Conservation (phyloP, 148 eudicot species). For the Spergularia marina region DNA sequence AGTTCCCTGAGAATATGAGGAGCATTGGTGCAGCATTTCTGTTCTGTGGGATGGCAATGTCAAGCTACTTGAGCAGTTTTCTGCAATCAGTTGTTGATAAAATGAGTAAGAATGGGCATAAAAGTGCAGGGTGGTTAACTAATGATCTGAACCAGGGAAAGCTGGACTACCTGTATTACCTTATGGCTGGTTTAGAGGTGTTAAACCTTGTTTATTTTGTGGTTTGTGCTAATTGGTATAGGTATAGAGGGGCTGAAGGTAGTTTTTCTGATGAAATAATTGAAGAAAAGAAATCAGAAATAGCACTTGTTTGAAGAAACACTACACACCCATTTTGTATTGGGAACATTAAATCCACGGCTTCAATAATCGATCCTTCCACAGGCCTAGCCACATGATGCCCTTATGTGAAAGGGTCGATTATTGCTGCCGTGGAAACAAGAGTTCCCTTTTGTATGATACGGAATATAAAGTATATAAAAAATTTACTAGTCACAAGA, state of each 20-base stretch:
- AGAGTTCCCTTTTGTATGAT: no score
- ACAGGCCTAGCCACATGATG: no score
- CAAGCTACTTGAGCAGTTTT: conserved; percentile 55
- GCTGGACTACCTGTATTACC: conserved; percentile 55
- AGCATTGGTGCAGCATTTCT: conserved; percentile 61
- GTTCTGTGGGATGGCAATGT: conserved; percentile 50
- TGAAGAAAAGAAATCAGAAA: conserved; percentile 27
- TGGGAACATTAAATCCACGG: no score
- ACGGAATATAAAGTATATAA: no score
- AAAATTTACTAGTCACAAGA: no score
- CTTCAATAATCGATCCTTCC: no score
- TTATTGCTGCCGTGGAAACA: no score
- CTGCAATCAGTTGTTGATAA: conserved; percentile 38
- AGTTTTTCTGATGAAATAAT: neutral
- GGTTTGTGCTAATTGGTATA: conserved; percentile 64
- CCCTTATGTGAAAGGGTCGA: no score
- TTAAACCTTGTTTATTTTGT: conserved; percentile 47
- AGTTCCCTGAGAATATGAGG: conserved; percentile 74
- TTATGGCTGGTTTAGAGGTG: conserved; percentile 45
- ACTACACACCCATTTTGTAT: neutral
- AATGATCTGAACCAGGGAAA: conserved; percentile 55
- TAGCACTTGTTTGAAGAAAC: conserved; percentile 26
- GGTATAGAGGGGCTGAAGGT: conserved; percentile 39
- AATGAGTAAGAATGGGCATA: conserved; percentile 18
- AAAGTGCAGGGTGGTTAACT: conserved; percentile 37